phyloP scores from a whole-genome alignment of 2,329 filamentous ascomycete species.

The Chaetomiaceae sp. region DNA sequence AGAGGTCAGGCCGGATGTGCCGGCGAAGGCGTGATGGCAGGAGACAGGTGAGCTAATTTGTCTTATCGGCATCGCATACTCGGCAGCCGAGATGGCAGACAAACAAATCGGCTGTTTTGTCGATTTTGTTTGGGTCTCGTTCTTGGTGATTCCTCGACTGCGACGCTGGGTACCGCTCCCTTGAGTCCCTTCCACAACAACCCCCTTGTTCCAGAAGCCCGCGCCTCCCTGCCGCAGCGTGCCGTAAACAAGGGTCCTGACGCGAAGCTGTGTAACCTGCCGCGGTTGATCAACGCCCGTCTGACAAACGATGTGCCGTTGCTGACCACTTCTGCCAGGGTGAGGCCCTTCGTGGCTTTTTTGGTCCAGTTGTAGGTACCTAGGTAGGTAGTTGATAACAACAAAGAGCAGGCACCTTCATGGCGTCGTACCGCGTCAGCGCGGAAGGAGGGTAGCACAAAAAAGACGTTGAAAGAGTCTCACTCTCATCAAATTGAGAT shows the following conservation, averaged over 20 bases:
- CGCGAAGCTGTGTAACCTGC: neutral
- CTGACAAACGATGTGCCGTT: neutral
- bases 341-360: neutral
- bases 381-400: neutral
- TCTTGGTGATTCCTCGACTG: too few relatives aligned
- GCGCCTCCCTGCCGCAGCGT: neutral
- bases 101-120: too few relatives aligned
- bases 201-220: too few relatives aligned
- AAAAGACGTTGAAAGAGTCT: neutral
- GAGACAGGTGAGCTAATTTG: too few relatives aligned
- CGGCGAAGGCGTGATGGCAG: too few relatives aligned
- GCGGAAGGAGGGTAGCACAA: neutral
- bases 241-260: neutral
- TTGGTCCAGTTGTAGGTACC: neutral
- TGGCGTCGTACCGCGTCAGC: neutral
- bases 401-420: too few relatives aligned
- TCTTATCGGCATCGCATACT: too few relatives aligned
- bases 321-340: neutral
- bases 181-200: too few relatives aligned
- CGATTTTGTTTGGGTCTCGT: too few relatives aligned
- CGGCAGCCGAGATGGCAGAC: too few relatives aligned
- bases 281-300: neutral
- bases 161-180: conserved; percentile 1
- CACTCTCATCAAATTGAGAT: conserved; percentile 10
- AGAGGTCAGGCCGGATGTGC: too few relatives aligned